phyloP scores from a whole-genome alignment of 352 stramenopile genomes.

The Pythium aquatile region DNA sequence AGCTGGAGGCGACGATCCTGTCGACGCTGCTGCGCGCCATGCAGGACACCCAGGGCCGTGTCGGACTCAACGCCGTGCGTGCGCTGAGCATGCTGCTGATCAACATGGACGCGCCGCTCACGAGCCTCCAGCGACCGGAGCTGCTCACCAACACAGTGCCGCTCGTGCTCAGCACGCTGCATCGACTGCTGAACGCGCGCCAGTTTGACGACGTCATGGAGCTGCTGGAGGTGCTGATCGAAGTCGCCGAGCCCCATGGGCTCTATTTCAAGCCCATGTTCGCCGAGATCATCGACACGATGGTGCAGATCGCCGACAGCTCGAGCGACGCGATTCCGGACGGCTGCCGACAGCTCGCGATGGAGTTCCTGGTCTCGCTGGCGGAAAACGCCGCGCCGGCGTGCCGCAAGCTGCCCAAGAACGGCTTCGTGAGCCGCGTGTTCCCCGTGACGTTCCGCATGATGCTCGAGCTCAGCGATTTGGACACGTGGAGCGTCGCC shows the following conservation, averaged over 20 bases:
- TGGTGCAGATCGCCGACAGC: slow-evolving; percentile 68
- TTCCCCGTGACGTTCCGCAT: slow-evolving; percentile 82
- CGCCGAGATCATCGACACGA: slow-evolving; percentile 58
- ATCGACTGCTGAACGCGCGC: slow-evolving; percentile 42
- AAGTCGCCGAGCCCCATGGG: slow-evolving; percentile 71
- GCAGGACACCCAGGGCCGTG: slow-evolving; percentile 52
- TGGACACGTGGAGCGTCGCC: slow-evolving; percentile 65
- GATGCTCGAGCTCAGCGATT: slow-evolving; percentile 79
- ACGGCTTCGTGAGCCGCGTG: slow-evolving; percentile 67
- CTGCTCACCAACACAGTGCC: slow-evolving; percentile 50
- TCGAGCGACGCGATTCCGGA: slow-evolving; percentile 38
- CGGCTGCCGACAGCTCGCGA: slow-evolving; percentile 73
- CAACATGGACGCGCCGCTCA: slow-evolving; percentile 59
- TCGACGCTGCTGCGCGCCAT: slow-evolving; percentile 51
- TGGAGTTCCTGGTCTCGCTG: slow-evolving; percentile 83
- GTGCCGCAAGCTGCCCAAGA: slow-evolving; percentile 72
- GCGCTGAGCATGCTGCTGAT: slow-evolving; percentile 75
- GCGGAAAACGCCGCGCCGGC: slow-evolving; percentile 60
- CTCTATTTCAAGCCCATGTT: slow-evolving; percentile 67
- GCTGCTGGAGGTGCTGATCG: slow-evolving; percentile 78
- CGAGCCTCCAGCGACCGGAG: slow-evolving; percentile 47
- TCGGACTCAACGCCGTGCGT: slow-evolving; percentile 68
- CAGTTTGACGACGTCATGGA: slow-evolving; percentile 80
- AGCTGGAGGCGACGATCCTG: slow-evolving; percentile 55
- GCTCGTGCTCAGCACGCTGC: slow-evolving; percentile 53